Percentiles rank a stretch among this genome's conserved stretches.
Conservation (phyloP, 805 yeast genomes). For the Torulaspora delbrueckii region DNA sequence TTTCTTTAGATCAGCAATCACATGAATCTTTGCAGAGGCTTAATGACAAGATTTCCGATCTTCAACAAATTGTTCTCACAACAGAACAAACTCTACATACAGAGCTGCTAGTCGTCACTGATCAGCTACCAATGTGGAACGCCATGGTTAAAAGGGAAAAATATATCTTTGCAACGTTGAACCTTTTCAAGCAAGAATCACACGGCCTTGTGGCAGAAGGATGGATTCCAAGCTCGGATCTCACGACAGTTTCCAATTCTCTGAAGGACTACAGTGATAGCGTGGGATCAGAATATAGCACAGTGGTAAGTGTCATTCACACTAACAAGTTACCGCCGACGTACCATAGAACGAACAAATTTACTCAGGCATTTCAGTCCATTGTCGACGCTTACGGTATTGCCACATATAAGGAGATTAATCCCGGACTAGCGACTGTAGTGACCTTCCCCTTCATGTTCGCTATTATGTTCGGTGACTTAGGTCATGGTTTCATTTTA, state of each 20-base stretch:
- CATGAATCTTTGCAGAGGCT: conserved; percentile 38
- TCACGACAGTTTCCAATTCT: conserved; percentile 58
- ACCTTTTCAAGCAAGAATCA: conserved; percentile 74
- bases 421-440: conserved; percentile 91
- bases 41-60: conserved; percentile 46
- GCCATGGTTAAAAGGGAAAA: conserved; percentile 69
- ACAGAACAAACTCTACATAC: conserved; percentile 66
- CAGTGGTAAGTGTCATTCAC: conserved; percentile 52
- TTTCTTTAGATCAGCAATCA: conserved; percentile 41
- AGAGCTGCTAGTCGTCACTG: conserved; percentile 75
- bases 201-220: conserved; percentile 93
- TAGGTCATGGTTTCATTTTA: conserved; percentile 90
- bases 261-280: conserved; percentile 45
- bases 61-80: conserved; percentile 56
- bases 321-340: conserved; percentile 93
- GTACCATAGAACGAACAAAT: conserved; percentile 88
- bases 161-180: conserved; percentile 69
- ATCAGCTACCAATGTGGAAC: conserved; percentile 72
- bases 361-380: conserved; percentile 86
- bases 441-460: conserved; percentile 98
- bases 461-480: conserved; percentile 98
- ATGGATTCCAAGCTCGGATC: conserved; percentile 85
- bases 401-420: conserved; percentile 89
- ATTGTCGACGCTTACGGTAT: conserved; percentile 95
- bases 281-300: conserved; percentile 44